phyloP scores from a whole-genome alignment of 208 protist species.

The Tritrichomonas foetus region DNA sequence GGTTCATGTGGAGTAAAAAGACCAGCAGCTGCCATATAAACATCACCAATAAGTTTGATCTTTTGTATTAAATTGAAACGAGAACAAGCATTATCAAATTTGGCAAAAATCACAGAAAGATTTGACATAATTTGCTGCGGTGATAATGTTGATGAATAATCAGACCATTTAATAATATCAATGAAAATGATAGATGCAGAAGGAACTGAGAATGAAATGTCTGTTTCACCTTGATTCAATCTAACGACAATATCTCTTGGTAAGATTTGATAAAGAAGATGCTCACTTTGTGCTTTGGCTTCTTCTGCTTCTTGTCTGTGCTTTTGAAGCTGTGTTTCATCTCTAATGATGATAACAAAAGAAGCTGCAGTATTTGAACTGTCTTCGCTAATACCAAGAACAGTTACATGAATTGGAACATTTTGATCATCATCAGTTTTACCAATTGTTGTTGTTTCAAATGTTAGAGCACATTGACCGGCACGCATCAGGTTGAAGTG shows the following conservation, averaged over 20 bases:
- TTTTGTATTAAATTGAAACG: not conserved
- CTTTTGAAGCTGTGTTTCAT: not conserved
- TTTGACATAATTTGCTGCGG: not conserved
- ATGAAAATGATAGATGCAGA: not conserved
- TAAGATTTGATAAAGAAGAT: not conserved
- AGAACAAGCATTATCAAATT: not conserved
- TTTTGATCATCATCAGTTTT: not conserved
- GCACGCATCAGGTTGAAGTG: not conserved
- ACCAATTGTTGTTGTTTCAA: not conserved
- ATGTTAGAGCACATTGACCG: not conserved
- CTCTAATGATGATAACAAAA: not conserved
- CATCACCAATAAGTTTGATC: slow-evolving; percentile 19
- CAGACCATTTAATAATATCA: not conserved
- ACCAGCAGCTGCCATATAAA: not conserved
- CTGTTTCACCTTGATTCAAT: not conserved
- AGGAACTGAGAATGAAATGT: not conserved
- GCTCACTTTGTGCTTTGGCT: not conserved
- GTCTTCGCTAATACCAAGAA: not conserved
- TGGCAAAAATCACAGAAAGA: not conserved
- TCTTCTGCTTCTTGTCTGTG: not conserved
- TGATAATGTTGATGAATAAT: not conserved
- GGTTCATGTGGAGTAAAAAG: not conserved
- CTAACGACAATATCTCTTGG: not conserved
- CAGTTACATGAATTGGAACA: not conserved
- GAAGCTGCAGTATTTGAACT: not conserved